A percentile compares a stretch with the other conserved stretches of the same genome.
Conservation (phyloP, 140 eudicot species). For the Flaveria floridana region DNA sequence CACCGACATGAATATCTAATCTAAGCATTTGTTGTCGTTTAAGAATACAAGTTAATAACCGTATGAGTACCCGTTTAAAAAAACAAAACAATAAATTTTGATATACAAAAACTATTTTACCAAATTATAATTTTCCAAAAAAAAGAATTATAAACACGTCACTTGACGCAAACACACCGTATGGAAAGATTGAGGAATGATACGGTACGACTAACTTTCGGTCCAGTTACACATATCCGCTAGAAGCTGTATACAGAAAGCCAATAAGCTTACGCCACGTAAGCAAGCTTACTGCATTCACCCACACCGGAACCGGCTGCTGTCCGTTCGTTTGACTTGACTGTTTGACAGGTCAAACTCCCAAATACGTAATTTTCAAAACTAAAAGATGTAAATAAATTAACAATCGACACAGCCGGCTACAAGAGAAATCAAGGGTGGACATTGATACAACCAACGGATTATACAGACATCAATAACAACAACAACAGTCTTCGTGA, state of each 20-base stretch:
- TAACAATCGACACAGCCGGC: slow-evolving; percentile 36
- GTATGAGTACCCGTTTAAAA: too few relatives aligned
- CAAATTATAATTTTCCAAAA: not conserved
- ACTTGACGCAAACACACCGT: slow-evolving; percentile 14
- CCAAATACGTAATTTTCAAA: slow-evolving; percentile 7
- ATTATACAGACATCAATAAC: not conserved
- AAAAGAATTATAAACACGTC: not conserved
- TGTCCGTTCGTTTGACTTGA: not conserved
- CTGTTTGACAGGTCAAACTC: slow-evolving; percentile 39
- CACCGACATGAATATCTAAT: too few relatives aligned
- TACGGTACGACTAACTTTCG: slow-evolving; percentile 15
- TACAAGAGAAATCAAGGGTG: slow-evolving; percentile 7
- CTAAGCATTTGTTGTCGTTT: too few relatives aligned
- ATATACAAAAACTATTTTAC: too few relatives aligned
- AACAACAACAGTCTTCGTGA: slow-evolving; percentile 13
- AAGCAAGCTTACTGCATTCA: not conserved
- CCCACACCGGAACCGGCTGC: slow-evolving; percentile 13
- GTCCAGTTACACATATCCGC: not conserved
- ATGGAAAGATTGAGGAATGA: not conserved
- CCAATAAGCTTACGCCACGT: slow-evolving; percentile 12
- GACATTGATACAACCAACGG: slow-evolving; percentile 19
- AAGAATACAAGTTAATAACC: too few relatives aligned
- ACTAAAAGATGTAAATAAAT: slow-evolving; percentile 8
- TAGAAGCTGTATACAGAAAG: not conserved
- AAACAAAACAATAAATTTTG: too few relatives aligned